These are phyloP conservation scores for Verbascum thapsus DNA, from an alignment of 257 asterid species.

Conservation along the genomic window DNA sequence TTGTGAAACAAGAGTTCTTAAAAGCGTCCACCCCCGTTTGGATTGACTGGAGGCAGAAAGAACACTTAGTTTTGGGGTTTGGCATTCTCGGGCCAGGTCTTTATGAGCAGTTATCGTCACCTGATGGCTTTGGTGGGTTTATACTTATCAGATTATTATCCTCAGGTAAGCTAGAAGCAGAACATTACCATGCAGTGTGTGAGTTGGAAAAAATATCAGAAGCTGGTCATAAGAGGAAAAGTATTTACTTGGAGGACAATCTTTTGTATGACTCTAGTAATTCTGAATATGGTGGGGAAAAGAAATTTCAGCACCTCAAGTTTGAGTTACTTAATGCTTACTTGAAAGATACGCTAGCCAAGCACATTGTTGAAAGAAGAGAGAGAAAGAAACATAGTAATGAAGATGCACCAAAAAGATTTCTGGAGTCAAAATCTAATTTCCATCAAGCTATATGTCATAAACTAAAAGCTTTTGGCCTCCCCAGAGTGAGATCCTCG, in stretches of 20 bases:
- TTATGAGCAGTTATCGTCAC: slow-evolving; percentile 34
- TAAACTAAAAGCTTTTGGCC: slow-evolving; percentile 39
- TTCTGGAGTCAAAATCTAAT: slow-evolving; percentile 23
- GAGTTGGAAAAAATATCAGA: slow-evolving; percentile 33
- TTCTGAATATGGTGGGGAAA: slow-evolving; percentile 38
- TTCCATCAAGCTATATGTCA: slow-evolving; percentile 46
- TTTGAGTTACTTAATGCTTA: slow-evolving; percentile 52
- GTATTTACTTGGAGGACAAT: slow-evolving; percentile 38
- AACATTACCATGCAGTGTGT: slow-evolving; percentile 57
- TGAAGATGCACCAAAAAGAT: slow-evolving; percentile 31
- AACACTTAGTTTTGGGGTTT: slow-evolving; percentile 61
- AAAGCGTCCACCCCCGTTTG: slow-evolving; percentile 58
- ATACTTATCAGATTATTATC: slow-evolving; percentile 59
- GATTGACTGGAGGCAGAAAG: slow-evolving; percentile 89
- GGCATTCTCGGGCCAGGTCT: slow-evolving; percentile 49
- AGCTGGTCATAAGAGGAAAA: slow-evolving; percentile 45
- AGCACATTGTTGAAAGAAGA: slow-evolving; percentile 33
- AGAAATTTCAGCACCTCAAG: slow-evolving; percentile 38
- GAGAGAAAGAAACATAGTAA: slow-evolving; percentile 32
- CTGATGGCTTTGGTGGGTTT: slow-evolving; percentile 54
- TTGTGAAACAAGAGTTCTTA: slow-evolving; percentile 49
- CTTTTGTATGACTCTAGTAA: slow-evolving; percentile 40
- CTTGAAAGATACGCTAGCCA: slow-evolving; percentile 51
- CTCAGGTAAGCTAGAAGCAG: slow-evolving; percentile 77
- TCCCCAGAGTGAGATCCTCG: slow-evolving; percentile 33